phyloP scores from a whole-genome alignment of 345 rosid genomes.

The Gossypium mustelinum region DNA sequence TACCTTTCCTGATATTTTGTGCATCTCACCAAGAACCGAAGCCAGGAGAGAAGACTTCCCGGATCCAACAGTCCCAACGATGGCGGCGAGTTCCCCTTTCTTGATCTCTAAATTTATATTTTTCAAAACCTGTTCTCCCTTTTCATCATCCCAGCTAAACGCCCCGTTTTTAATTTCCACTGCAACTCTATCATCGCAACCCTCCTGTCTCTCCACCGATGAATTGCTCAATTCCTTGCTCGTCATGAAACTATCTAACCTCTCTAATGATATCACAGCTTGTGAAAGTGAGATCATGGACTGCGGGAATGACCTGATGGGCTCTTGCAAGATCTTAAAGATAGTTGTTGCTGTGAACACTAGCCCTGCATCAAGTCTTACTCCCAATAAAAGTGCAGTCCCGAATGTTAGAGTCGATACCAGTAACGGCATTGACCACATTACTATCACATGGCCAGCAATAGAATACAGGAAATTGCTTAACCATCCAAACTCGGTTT shows the following conservation, averaged over 20 bases:
- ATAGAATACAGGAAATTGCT: conserved; percentile 76
- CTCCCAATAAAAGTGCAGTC: conserved; percentile 59
- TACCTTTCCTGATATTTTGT: conserved; percentile 73
- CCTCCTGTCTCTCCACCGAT: conserved; percentile 55
- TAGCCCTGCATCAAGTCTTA: conserved; percentile 73
- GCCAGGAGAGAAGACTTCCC: conserved; percentile 92
- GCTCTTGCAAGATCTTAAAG: conserved; percentile 92
- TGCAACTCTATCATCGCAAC: conserved; percentile 48
- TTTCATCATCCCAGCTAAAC: conserved; percentile 83
- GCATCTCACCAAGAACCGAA: conserved; percentile 93
- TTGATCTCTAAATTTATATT: conserved; percentile 52
- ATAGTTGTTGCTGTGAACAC: conserved; percentile 84
- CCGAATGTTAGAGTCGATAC: conserved; percentile 75
- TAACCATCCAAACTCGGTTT: conserved; percentile 73
- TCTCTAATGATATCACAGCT: conserved; percentile 78
- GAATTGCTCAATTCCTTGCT: conserved; percentile 60
- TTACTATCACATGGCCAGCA: conserved; percentile 57
- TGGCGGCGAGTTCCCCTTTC: conserved; percentile 80
- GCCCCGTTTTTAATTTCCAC: conserved; percentile 67
- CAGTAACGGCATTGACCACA: conserved; percentile 80
- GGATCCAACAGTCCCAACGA: conserved; percentile 91
- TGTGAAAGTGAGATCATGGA: conserved; percentile 92
- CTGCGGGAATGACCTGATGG: conserved; percentile 81
- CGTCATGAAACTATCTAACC: conserved; percentile 75
- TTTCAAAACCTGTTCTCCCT: conserved; percentile 48